Percentiles rank a stretch among this genome's conserved stretches.
Conservation (phyloP, 805 yeast genomes). For the Maudiozyma serrabonitensis region DNA sequence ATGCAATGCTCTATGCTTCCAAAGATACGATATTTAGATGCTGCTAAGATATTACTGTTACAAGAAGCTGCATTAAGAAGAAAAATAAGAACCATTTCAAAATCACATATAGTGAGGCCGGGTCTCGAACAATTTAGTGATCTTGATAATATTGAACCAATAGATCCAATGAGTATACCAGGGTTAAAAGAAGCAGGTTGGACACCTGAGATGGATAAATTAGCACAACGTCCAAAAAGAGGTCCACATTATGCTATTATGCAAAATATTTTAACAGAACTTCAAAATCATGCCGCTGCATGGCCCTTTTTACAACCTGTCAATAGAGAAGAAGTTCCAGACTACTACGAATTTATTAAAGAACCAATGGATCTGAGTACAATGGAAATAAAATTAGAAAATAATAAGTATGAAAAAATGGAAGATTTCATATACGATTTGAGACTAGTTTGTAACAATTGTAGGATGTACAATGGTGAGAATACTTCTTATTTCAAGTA, state of each 20-base stretch:
- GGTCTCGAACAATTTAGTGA: slow-evolving; percentile 69
- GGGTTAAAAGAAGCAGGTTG: slow-evolving; percentile 92
- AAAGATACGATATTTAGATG: slow-evolving; percentile 75
- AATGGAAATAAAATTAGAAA: slow-evolving; percentile 88
- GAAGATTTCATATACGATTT: slow-evolving; percentile 89
- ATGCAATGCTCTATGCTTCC: slow-evolving; percentile 98
- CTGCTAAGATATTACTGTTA: slow-evolving; percentile 70
- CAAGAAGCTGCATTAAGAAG: slow-evolving; percentile 88
- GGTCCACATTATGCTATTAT: slow-evolving; percentile 91
- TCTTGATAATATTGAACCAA: slow-evolving; percentile 34
- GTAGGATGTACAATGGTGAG: slow-evolving; percentile 88
- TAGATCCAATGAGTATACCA: slow-evolving; percentile 81
- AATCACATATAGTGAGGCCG: slow-evolving; percentile 70
- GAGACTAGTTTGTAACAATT: slow-evolving; percentile 76
- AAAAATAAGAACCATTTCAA: slow-evolving; percentile 70
- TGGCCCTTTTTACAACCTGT: slow-evolving; percentile 98
- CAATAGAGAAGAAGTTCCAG: slow-evolving; percentile 87
- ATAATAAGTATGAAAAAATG: slow-evolving; percentile 81
- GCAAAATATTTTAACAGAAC: slow-evolving; percentile 78
- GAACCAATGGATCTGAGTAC: slow-evolving; percentile 97
- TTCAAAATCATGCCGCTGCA: slow-evolving; percentile 91
- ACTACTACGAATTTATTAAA: slow-evolving; percentile 89
- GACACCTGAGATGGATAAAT: slow-evolving; percentile 96
- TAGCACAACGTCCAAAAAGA: slow-evolving; percentile 89
- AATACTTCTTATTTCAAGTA: slow-evolving; percentile 91